Evolutionary conservation across 1,284 basidiomycete species (phyloP).

Genomic region (Ustilago sp.): DNA sequence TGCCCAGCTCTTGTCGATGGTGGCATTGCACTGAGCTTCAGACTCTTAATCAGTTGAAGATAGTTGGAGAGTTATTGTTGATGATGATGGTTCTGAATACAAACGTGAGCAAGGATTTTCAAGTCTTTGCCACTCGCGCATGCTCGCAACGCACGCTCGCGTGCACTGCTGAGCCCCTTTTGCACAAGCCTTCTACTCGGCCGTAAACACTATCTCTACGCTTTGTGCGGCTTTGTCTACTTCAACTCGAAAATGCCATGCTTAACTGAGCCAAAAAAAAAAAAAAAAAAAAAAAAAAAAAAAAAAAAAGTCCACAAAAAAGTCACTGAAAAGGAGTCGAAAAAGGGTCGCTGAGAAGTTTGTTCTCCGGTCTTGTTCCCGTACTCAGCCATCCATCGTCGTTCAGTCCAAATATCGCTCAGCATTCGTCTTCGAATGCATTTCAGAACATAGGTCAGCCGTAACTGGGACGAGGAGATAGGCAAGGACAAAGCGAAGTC

Average conservation of each 20-base stretch:
- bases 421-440: constrained; percentile 3
- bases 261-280: background rate
- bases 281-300: background rate
- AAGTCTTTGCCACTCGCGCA: too few relatives aligned
- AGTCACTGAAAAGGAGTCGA: background rate
- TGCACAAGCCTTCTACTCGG: too few relatives aligned
- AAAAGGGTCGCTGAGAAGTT: constrained; percentile 16
- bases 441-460: background rate
- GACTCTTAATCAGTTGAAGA: too few relatives aligned
- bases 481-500: background rate
- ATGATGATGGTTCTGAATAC: too few relatives aligned
- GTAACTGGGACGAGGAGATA: background rate
- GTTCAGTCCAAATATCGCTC: background rate
- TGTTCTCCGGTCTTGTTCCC: constrained; percentile 39
- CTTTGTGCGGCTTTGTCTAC: too few relatives aligned
- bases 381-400: constrained; percentile 23
- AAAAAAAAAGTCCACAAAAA: background rate
- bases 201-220: too few relatives aligned
- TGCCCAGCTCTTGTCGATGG: too few relatives aligned
- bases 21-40: too few relatives aligned
- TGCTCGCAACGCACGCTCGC: too few relatives aligned
- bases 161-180: too few relatives aligned
- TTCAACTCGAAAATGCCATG: background rate
- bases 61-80: too few relatives aligned
- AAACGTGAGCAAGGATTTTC: too few relatives aligned